phyloP scores from a whole-genome alignment of 2,329 filamentous ascomycete species.

The Pyricularia pennisetigena region DNA sequence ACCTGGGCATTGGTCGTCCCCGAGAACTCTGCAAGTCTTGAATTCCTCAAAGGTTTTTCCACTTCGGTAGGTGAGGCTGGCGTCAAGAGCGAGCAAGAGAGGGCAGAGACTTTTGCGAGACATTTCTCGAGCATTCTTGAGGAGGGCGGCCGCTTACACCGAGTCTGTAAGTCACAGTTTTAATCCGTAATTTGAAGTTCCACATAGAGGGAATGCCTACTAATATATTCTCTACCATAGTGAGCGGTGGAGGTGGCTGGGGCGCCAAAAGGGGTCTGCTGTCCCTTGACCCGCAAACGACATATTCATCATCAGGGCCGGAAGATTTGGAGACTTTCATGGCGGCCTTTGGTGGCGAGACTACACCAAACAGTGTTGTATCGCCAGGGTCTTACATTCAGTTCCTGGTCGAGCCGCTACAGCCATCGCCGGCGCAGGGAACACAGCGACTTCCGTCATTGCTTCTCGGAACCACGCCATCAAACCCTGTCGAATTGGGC shows the following conservation, averaged over 20 bases:
- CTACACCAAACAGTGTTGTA: slow-evolving; percentile 42
- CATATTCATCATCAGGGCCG: slow-evolving; percentile 35
- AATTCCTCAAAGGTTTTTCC: background rate
- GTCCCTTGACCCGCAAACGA: slow-evolving; percentile 63
- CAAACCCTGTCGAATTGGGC: slow-evolving; percentile 2
- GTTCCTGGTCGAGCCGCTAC: slow-evolving; percentile 40
- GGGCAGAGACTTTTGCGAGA: background rate
- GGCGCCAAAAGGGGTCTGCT: slow-evolving; percentile 70
- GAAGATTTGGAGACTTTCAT: slow-evolving; percentile 45
- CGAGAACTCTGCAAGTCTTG: slow-evolving; percentile 5
- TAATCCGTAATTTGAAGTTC: background rate
- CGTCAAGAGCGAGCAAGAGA: background rate
- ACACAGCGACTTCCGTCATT: slow-evolving; percentile 6
- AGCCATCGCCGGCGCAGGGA: background rate
- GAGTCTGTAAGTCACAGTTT: slow-evolving; percentile 27
- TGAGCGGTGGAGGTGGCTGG: slow-evolving; percentile 81
- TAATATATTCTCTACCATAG: slow-evolving; percentile 24
- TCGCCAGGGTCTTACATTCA: slow-evolving; percentile 55
- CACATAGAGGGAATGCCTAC: background rate
- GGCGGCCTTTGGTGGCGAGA: slow-evolving; percentile 30
- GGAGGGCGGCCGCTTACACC: slow-evolving; percentile 34
- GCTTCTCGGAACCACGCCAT: slow-evolving; percentile 7
- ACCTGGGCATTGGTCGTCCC: slow-evolving; percentile 62
- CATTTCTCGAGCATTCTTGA: slow-evolving; percentile 24
- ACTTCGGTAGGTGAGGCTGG: background rate